phyloP scores from a whole-genome alignment of 306 rosid species.

The Prunus dulcis region DNA sequence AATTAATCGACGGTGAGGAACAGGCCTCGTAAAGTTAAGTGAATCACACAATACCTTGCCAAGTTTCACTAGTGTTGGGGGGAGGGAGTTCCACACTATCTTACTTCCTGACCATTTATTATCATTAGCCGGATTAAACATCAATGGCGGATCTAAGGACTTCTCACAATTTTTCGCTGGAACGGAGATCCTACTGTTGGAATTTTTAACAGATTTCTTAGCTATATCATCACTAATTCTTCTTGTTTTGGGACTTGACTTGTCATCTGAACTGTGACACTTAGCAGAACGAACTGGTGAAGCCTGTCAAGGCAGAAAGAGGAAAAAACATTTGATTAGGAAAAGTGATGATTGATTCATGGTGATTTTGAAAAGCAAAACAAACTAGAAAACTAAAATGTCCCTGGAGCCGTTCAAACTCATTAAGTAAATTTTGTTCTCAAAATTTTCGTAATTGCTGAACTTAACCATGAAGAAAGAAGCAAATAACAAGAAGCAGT shows the following conservation, averaged over 20 bases:
- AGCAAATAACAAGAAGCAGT: neutral
- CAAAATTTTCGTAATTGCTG: no score
- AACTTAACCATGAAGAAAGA: neutral
- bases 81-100: conserved; percentile 21
- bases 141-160: conserved; percentile 8
- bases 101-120: conserved; percentile 17
- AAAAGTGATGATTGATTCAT: neutral
- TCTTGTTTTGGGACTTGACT: conserved; percentile 17
- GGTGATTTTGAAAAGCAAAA: neutral
- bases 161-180: neutral
- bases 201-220: conserved; percentile 9
- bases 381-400: neutral
- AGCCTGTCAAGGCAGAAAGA: conserved; percentile 16
- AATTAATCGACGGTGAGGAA: neutral
- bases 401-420: neutral
- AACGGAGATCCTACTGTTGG: conserved; percentile 6
- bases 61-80: conserved; percentile 23
- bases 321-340: neutral
- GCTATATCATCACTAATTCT: conserved; percentile 7
- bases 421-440: no score
- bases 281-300: conserved; percentile 6
- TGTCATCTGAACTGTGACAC: conserved; percentile 21
- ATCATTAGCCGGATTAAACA: conserved; percentile 5
- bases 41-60: conserved; percentile 28
- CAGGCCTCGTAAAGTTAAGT: neutral